Conservation (phyloP, 2,329 filamentous ascomycete species). For the Thielaviopsis musarum region DNA sequence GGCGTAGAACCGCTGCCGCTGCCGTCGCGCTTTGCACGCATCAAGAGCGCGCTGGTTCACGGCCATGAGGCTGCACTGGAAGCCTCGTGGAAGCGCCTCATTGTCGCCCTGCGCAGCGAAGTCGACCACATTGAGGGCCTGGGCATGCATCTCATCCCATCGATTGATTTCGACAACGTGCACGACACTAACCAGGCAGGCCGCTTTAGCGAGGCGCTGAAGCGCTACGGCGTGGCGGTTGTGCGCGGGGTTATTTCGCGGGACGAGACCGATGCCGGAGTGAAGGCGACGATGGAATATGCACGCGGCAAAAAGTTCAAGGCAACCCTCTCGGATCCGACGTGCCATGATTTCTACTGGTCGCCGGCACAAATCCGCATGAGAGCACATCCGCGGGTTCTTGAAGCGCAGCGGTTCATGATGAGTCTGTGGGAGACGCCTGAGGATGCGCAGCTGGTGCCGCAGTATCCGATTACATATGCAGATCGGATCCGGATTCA, state of each 20-base stretch:
- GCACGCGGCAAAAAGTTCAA: slow-evolving; percentile 19
- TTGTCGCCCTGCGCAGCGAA: slow-evolving; percentile 33
- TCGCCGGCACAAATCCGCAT: slow-evolving; percentile 51
- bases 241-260: slow-evolving; percentile 46
- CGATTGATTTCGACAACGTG: slow-evolving; percentile 36
- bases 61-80: slow-evolving; percentile 38
- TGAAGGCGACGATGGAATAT: slow-evolving; percentile 42
- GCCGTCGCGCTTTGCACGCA: slow-evolving; percentile 38
- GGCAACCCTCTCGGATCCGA: slow-evolving; percentile 41
- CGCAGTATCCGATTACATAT: slow-evolving; percentile 46
- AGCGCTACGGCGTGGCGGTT: slow-evolving; percentile 46
- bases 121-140: slow-evolving; percentile 33
- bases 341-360: slow-evolving; percentile 61
- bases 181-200: slow-evolving; percentile 29
- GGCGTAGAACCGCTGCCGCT: slow-evolving; percentile 40
- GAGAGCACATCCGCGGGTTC: slow-evolving; percentile 47
- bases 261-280: slow-evolving; percentile 37
- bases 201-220: slow-evolving; percentile 31
- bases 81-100: slow-evolving; percentile 36
- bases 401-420: slow-evolving; percentile 47
- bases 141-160: slow-evolving; percentile 36
- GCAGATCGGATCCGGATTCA: slow-evolving; percentile 54
- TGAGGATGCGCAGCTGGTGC: slow-evolving; percentile 37
- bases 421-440: slow-evolving; percentile 47
- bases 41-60: slow-evolving; percentile 36